Percentiles rank a stretch among this genome's conserved stretches.
These are phyloP conservation scores for Escovopsis sp. DNA, from an alignment of 2,329 filamentous ascomycete genomes.

Conservation along the genomic window DNA sequence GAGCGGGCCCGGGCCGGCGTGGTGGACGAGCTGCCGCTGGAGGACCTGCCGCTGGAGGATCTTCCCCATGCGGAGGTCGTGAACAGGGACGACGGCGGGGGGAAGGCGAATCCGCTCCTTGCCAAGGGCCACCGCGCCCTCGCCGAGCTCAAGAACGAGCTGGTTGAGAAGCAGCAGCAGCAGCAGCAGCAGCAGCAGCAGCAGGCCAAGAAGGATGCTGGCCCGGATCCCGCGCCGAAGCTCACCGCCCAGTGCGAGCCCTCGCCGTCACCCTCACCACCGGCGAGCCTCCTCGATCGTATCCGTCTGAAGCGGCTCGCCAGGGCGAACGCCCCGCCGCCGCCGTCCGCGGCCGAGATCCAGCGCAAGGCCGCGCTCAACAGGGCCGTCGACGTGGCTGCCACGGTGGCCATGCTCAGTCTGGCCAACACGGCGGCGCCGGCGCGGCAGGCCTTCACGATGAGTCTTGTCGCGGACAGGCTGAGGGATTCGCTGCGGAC, in stretches of 20 bases:
- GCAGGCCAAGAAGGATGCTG: constrained; percentile 14
- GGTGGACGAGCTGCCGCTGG: constrained; percentile 32
- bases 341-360: constrained; percentile 41
- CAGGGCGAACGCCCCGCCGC: constrained; percentile 38
- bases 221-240: constrained; percentile 27
- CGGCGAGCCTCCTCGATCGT: constrained; percentile 60
- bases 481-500: constrained; percentile 50
- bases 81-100: constrained; percentile 17
- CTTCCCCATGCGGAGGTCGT: constrained; percentile 22
- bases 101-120: constrained; percentile 39
- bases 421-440: constrained; percentile 31
- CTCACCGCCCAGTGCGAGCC: no score
- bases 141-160: constrained; percentile 49
- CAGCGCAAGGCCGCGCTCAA: constrained; percentile 49
- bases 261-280: constrained; percentile 6
- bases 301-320: constrained; percentile 55
- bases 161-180: constrained; percentile 36
- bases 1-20: constrained; percentile 13
- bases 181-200: constrained; percentile 22
- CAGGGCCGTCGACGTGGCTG: constrained; percentile 51
- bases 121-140: constrained; percentile 54
- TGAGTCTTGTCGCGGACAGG: constrained; percentile 46
- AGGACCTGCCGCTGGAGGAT: constrained; percentile 33
- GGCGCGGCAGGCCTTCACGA: constrained; percentile 47
- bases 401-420: constrained; percentile 51